A percentile compares a stretch with the other conserved stretches of the same genome.
Conservation (phyloP, 2,329 filamentous ascomycete genomes). For the Trichoderma gracile region DNA sequence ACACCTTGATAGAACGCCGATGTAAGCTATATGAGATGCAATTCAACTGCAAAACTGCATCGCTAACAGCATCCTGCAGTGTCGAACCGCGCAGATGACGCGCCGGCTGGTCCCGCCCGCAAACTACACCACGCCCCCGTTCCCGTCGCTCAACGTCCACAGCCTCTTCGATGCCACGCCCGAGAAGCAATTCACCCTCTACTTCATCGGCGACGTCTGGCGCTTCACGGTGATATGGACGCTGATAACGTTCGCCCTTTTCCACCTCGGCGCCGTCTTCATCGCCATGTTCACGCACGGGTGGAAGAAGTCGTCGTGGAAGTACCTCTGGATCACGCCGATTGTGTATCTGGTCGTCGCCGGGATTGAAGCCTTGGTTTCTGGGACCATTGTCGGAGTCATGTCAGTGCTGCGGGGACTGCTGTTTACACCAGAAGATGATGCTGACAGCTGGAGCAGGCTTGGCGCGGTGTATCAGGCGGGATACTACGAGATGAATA, state of each 20-base stretch:
- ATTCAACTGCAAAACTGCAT: neutral
- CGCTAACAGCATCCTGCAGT: neutral
- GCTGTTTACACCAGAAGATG: neutral
- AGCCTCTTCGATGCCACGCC: constrained; percentile 46
- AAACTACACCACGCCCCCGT: constrained; percentile 66
- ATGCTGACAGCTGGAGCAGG: constrained; percentile 44
- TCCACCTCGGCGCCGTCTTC: constrained; percentile 70
- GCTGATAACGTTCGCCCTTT: constrained; percentile 71
- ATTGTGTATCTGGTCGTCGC: constrained; percentile 70
- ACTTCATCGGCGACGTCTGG: constrained; percentile 76
- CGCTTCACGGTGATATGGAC: constrained; percentile 88
- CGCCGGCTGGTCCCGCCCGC: constrained; percentile 41
- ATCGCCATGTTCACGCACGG: constrained; percentile 74
- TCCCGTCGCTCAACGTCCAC: constrained; percentile 82
- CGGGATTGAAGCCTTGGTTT: constrained; percentile 73
- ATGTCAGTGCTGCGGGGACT: constrained; percentile 58
- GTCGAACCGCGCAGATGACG: constrained; percentile 30
- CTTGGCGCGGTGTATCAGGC: constrained; percentile 78
- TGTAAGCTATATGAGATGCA: neutral
- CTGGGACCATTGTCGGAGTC: constrained; percentile 78
- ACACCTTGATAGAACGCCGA: no score
- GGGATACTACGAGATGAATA: constrained; percentile 87
- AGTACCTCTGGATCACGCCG: constrained; percentile 70
- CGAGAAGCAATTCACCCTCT: constrained; percentile 60
- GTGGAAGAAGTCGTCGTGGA: constrained; percentile 57